phyloP scores from a whole-genome alignment of 768 basidiomycete species.

The Gloeostereum incarnatum region DNA sequence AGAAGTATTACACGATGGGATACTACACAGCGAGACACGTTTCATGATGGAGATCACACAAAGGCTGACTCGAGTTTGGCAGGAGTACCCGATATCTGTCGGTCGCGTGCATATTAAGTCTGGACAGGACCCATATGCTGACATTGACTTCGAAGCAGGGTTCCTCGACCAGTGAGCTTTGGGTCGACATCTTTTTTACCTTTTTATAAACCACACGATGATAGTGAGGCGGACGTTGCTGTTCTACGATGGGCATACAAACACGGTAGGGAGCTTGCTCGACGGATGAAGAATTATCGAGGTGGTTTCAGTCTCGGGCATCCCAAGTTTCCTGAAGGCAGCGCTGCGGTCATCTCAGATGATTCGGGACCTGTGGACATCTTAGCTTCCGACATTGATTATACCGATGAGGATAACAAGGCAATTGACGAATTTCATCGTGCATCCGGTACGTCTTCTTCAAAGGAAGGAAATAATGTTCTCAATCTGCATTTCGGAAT shows the following conservation, averaged over 20 bases:
- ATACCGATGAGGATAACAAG: conserved; percentile 30
- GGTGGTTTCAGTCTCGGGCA: conserved; percentile 26
- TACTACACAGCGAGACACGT: conserved; percentile 22
- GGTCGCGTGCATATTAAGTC: conserved; percentile 30
- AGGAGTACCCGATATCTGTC: conserved; percentile 25
- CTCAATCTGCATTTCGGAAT: not conserved
- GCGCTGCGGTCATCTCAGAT: conserved; percentile 16
- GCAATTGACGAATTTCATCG: conserved; percentile 30
- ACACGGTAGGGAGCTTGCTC: conserved; percentile 38
- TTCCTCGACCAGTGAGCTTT: conserved; percentile 32
- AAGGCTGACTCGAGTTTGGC: conserved; percentile 5
- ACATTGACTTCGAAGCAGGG: conserved; percentile 30
- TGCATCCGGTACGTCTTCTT: conserved; percentile 17
- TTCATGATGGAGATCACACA: not conserved
- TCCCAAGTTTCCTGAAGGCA: conserved; percentile 26
- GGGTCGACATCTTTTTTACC: not conserved
- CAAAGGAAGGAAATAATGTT: not conserved
- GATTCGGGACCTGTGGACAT: conserved; percentile 20
- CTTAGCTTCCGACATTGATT: conserved; percentile 25
- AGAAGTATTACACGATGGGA: conserved; percentile 16
- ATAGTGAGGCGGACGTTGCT: conserved; percentile 32
- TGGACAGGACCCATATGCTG: conserved; percentile 17
- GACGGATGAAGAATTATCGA: conserved; percentile 39
- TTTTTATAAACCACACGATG: not conserved
- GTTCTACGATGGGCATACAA: conserved; percentile 47